Percentiles rank a stretch among this genome's conserved stretches.
Evolutionary conservation across 2,329 filamentous ascomycete genomes (phyloP).

Genomic region (Leptographium wingfieldii): DNA sequence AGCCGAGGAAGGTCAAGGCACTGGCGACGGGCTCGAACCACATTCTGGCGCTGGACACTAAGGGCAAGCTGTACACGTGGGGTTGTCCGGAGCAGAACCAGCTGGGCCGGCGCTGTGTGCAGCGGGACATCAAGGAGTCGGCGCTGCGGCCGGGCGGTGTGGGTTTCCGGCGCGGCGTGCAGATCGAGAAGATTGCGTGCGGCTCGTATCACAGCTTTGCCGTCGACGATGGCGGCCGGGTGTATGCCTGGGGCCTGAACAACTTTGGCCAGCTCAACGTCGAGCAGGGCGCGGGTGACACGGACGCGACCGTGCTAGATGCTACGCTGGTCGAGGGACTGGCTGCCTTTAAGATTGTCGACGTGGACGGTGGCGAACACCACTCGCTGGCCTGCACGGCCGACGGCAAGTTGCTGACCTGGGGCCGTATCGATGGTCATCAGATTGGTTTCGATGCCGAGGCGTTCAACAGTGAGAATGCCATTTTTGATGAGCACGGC

Average conservation of each 20-base stretch:
- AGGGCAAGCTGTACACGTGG: conserved; percentile 57
- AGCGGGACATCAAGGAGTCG: conserved; percentile 32
- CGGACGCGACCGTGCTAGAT: conserved; percentile 59
- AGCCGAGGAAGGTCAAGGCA: conserved; percentile 52
- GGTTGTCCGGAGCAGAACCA: conserved; percentile 58
- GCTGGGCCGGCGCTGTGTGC: conserved; percentile 46
- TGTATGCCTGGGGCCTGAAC: conserved; percentile 79
- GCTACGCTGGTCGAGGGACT: conserved; percentile 57
- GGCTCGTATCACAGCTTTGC: conserved; percentile 79
- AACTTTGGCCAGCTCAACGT: conserved; percentile 69
- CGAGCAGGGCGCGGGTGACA: conserved; percentile 47
- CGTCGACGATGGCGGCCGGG: conserved; percentile 54
- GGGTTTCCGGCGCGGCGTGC: conserved; percentile 34
- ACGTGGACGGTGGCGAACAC: conserved; percentile 57
- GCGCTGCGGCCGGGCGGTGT: conserved; percentile 22
- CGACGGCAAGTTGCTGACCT: conserved; percentile 44
- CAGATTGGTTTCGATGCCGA: conserved; percentile 45
- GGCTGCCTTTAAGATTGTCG: conserved; percentile 46
- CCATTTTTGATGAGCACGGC: conserved; percentile 51
- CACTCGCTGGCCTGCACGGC: conserved; percentile 56
- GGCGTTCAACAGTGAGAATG: conserved; percentile 41
- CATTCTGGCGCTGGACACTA: conserved; percentile 52
- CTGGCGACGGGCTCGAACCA: conserved; percentile 60
- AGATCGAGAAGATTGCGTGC: conserved; percentile 49
- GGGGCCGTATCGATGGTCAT: conserved; percentile 45